phyloP scores from a whole-genome alignment of 73 alveolate species.

The Symbiodinium natans region DNA sequence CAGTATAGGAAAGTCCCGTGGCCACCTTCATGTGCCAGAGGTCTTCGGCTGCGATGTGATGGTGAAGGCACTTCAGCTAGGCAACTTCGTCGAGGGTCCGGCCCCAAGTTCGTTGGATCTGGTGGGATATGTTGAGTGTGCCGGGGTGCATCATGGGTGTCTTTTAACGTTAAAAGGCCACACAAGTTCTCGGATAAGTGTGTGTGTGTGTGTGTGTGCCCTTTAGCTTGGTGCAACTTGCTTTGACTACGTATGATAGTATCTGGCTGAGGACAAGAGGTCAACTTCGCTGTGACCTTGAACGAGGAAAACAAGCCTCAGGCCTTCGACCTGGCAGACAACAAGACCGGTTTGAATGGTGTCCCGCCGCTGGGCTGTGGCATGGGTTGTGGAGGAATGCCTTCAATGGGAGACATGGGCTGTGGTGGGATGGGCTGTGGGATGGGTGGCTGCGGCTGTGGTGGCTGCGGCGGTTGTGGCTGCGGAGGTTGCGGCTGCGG shows the following conservation, averaged over 20 bases:
- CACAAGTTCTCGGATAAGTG: neutral
- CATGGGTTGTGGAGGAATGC: slow-evolving; percentile 82
- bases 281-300: slow-evolving; percentile 85
- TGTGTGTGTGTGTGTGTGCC: neutral
- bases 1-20: no score
- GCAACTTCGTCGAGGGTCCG: slow-evolving; percentile 63
- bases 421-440: slow-evolving; percentile 29
- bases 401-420: slow-evolving; percentile 75
- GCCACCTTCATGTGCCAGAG: no score
- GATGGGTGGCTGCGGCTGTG: slow-evolving; percentile 65
- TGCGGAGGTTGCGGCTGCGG: slow-evolving; percentile 9
- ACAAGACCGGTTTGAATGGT: slow-evolving; percentile 81
- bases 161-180: neutral
- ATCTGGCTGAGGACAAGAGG: slow-evolving; percentile 87
- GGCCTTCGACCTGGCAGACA: slow-evolving; percentile 78
- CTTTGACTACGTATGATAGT: no score
- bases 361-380: neutral
- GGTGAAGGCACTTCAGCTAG: slow-evolving; percentile 68
- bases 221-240: no score
- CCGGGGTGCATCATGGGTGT: neutral
- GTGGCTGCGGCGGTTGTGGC: slow-evolving; percentile 54
- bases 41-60: slow-evolving; percentile 71
- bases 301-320: slow-evolving; percentile 91
- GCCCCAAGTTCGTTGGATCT: no score
- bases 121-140: no score